Evolutionary conservation across 2,329 filamentous ascomycete species (phyloP).

Genomic region (Penicillium glabrum): DNA sequence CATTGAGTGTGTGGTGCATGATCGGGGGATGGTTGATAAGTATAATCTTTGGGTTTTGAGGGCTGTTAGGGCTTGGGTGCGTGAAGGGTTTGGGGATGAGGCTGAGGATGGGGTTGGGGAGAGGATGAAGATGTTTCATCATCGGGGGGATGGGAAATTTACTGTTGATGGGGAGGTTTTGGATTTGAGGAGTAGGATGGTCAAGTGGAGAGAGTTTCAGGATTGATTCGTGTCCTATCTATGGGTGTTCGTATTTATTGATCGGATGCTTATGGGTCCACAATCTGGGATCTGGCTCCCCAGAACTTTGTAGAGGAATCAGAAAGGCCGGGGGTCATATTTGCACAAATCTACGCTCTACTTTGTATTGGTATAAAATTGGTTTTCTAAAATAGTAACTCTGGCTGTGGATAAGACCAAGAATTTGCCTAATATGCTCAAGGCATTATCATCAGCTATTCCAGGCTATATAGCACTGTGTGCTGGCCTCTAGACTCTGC

Average conservation of each 20-base stretch:
- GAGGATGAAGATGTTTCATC: slow-evolving; percentile 34
- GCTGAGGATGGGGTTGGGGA: background rate
- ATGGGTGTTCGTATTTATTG: background rate
- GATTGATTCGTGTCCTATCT: slow-evolving; percentile 6
- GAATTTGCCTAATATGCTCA: too few relatives aligned
- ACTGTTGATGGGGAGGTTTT: slow-evolving; percentile 33
- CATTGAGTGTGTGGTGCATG: slow-evolving; percentile 38
- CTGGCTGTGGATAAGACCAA: too few relatives aligned
- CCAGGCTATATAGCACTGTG: too few relatives aligned
- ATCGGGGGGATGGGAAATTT: slow-evolving; percentile 37
- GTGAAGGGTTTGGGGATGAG: slow-evolving; percentile 16
- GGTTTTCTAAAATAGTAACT: too few relatives aligned
- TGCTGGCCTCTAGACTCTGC: too few relatives aligned
- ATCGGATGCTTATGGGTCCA: too few relatives aligned
- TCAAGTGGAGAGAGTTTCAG: slow-evolving; percentile 37
- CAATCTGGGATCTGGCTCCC: too few relatives aligned
- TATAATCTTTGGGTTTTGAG: slow-evolving; percentile 38
- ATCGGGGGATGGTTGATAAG: slow-evolving; percentile 33
- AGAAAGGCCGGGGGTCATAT: too few relatives aligned
- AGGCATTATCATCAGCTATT: too few relatives aligned
- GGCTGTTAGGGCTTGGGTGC: slow-evolving; percentile 34
- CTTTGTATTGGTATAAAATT: too few relatives aligned
- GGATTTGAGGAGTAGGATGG: slow-evolving; percentile 35
- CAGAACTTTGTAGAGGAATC: too few relatives aligned
- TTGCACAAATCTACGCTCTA: too few relatives aligned